Percentiles rank a stretch among this genome's conserved stretches.
Evolutionary conservation across 163 green algal species (phyloP).

Genomic region (Chlamydomonas reinhardtii): DNA sequence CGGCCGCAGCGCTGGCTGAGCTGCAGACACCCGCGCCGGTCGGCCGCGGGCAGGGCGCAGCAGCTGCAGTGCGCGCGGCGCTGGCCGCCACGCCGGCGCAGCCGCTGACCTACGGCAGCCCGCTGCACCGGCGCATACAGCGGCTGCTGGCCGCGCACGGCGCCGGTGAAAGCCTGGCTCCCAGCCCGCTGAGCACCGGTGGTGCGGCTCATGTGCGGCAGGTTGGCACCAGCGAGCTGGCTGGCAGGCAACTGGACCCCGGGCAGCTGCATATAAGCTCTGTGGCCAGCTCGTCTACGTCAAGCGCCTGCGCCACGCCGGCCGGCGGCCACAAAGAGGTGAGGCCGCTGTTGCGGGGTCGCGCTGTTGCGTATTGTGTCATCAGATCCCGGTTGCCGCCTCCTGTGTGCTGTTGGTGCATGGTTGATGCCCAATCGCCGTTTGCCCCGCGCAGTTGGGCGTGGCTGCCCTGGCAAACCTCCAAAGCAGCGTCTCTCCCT

Average conservation of each 20-base stretch:
- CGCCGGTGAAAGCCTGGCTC: not conserved
- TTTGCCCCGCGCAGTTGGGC: no score
- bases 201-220: no score
- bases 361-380: no score
- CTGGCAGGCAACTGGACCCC: no score
- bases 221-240: no score
- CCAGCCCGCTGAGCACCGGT: no score
- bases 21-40: not conserved
- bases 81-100: not conserved
- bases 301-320: conserved; percentile 19
- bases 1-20: not conserved
- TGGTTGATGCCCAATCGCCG: no score
- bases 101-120: conserved; percentile 20
- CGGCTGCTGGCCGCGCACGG: conserved; percentile 9
- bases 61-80: not conserved
- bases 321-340: no score
- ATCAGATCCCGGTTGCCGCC: no score
- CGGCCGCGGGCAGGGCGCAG: not conserved
- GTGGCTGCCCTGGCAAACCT: not conserved
- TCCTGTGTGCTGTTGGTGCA: no score
- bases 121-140: conserved; percentile 17
- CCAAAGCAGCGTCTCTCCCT: conserved; percentile 22
- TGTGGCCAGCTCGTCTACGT: not conserved
- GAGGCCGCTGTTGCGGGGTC: no score
- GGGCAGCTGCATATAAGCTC: not conserved